These are phyloP conservation scores for Vachellia pachyceras DNA, from an alignment of 306 rosid species.

Conservation along the genomic window DNA sequence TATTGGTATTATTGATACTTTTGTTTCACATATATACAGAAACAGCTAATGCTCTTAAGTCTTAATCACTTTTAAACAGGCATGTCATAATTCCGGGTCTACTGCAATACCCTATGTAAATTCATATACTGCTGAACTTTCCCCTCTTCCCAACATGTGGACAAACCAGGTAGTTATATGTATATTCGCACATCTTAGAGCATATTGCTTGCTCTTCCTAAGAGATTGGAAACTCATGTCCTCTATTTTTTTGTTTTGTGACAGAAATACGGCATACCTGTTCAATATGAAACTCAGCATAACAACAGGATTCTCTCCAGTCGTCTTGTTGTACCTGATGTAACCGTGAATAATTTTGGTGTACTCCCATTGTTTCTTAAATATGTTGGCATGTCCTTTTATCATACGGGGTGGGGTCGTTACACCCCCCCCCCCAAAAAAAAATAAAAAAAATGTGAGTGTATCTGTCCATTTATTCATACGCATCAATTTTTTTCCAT, in stretches of 20 bases:
- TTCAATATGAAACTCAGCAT: slow-evolving; percentile 10
- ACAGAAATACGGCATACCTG: not conserved
- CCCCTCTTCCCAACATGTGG: slow-evolving; percentile 2
- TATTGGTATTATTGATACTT: not conserved
- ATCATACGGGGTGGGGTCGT: not conserved
- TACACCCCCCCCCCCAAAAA: too few species aligned
- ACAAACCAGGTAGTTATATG: slow-evolving; percentile 34
- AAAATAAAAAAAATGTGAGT: too few species aligned
- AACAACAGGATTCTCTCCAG: not conserved
- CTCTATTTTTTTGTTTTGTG: slow-evolving; percentile 4
- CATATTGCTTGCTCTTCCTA: slow-evolving; percentile 12
- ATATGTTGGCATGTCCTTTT: slow-evolving; percentile 10
- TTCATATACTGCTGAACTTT: slow-evolving; percentile 13
- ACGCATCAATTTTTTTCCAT: slow-evolving; percentile 17
- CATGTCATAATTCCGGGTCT: slow-evolving; percentile 1
- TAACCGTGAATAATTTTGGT: slow-evolving; percentile 11
- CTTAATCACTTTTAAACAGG: slow-evolving; percentile 37
- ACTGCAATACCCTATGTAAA: slow-evolving; percentile 4
- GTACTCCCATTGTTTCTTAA: not conserved
- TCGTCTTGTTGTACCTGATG: slow-evolving; percentile 29
- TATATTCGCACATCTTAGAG: slow-evolving; percentile 11
- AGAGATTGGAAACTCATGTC: slow-evolving; percentile 1
- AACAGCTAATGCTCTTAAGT: not conserved
- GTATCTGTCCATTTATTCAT: slow-evolving; percentile 10
- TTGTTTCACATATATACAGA: not conserved